phyloP scores from a whole-genome alignment of 2,329 filamentous ascomycete species.

The Fusarium robinianum region DNA sequence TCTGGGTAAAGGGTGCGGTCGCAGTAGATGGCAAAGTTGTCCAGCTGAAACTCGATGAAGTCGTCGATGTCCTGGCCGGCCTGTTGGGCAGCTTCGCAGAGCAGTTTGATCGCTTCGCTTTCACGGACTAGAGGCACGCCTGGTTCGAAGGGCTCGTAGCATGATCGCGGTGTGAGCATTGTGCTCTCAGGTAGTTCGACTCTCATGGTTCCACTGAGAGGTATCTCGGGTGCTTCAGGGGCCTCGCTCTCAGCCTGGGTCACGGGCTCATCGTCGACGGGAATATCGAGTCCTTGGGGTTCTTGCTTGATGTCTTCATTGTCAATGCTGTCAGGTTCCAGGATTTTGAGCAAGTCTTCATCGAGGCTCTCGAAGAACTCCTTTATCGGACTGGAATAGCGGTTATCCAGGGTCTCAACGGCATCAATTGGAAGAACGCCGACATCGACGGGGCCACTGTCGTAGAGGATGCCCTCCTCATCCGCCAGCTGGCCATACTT shows the following conservation, averaged over 20 bases:
- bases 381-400: no score
- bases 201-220: constrained; percentile 12
- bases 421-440: constrained; percentile 8
- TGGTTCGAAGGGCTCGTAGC: constrained; percentile 41
- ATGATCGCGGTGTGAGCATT: constrained; percentile 37
- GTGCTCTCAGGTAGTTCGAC: constrained; percentile 38
- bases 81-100: constrained; percentile 14
- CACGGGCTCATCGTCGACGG: not conserved
- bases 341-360: constrained; percentile 5
- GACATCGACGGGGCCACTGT: not conserved
- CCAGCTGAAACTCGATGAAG: constrained; percentile 56
- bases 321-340: constrained; percentile 5
- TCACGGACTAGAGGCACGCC: constrained; percentile 34
- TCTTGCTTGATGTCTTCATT: not conserved
- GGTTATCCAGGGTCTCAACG: no score
- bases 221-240: not conserved
- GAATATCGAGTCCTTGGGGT: not conserved
- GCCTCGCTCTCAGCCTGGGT: no score
- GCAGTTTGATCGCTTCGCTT: constrained; percentile 16
- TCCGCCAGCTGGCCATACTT: constrained; percentile 22
- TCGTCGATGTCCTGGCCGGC: constrained; percentile 28
- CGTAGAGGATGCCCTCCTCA: constrained; percentile 4
- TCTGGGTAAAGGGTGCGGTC: constrained; percentile 41
- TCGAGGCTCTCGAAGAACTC: constrained; percentile 10
- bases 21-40: constrained; percentile 63